Evolutionary conservation across 225 moss, liverwort and hornwort genomes (phyloP), one percentile per base, ranked within the genome.

Genomic region (Bryum argenteum): DNA sequence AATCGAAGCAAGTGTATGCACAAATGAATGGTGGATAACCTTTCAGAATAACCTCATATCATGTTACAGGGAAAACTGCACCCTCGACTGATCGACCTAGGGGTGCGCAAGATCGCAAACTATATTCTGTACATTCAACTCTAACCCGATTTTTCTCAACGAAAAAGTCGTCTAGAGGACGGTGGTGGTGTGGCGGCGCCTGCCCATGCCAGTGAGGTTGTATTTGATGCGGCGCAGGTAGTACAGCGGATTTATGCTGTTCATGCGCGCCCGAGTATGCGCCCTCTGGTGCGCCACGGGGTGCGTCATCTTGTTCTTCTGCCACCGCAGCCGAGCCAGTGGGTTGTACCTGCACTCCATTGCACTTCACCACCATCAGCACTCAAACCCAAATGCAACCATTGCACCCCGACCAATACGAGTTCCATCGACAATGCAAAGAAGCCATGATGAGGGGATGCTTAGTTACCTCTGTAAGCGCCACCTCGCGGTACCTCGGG

Each of bases 171-270:
- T 26, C 4, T 26, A 33, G 33, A 33, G 6, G 48, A 48, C 48
- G 48, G 15, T 15, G 17, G 48, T 48, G 16, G 48, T 33, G 33
- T 33, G 33, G 33, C 33, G 47, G 20, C 58, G 61, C 19, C 67
- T 54, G 8, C 78, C 80, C 0, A 67, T 62, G 5, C 77, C 12
- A 3, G 18, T 65, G 11, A 86, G 50, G 8, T 83, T 86, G 72
- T 83, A 72, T 26, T 23, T 37, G 47, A 80, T 86, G 48, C 83
- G 75, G 0, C 75, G 75, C 12, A 86, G 50, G 59, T 83, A 76
- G 66, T 59, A 80, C 0, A 78, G 50, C 0, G 83, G 80, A 38
- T 86, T 86, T 2, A 80, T n/a, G 1, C 74, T 67, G 51, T 80
- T 83, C 54, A 74, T 5, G 18, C 58, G 61, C 1, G 62, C 57